phyloP scores from a whole-genome alignment of 2,329 filamentous ascomycete species.

The Aspergillus ochraceoroseus region DNA sequence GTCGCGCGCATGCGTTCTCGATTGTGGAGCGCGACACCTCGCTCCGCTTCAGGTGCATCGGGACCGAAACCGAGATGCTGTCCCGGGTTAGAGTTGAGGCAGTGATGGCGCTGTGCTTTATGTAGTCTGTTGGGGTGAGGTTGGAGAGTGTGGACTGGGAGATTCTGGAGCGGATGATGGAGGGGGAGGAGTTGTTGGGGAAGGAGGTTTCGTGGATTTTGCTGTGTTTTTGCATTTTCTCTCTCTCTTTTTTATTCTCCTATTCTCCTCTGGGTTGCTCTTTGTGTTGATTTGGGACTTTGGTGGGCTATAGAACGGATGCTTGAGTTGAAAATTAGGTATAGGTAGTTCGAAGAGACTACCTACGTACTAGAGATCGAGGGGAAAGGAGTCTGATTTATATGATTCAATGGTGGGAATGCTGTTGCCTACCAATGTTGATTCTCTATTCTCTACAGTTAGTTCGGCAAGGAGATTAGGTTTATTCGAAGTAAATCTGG shows the following conservation, averaged over 20 bases:
- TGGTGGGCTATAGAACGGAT: too few species aligned
- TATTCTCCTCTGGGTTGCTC: not conserved
- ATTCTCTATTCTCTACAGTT: not conserved
- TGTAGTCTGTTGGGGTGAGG: conserved; percentile 14
- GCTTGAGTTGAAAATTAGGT: too few species aligned
- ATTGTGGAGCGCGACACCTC: conserved; percentile 18
- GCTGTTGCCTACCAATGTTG: conserved; percentile 8
- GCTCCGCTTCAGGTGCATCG: conserved; percentile 17
- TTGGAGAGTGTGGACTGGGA: conserved; percentile 13
- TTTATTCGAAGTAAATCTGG: too few species aligned
- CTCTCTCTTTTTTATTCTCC: not conserved
- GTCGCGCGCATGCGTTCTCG: conserved; percentile 14
- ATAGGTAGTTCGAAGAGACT: too few species aligned
- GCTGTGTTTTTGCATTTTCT: conserved; percentile 5
- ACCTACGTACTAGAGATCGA: too few species aligned
- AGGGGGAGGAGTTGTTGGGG: conserved; percentile 10
- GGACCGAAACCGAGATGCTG: too few species aligned
- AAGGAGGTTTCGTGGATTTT: conserved; percentile 4
- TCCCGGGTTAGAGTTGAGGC: conserved; percentile 9
- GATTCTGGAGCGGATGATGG: conserved; percentile 13
- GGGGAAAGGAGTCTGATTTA: too few species aligned
- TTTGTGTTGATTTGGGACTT: too few species aligned
- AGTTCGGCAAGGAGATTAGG: not conserved
- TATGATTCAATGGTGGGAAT: conserved; percentile 2
- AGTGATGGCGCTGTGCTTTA: conserved; percentile 11